Percentiles rank a stretch among this genome's conserved stretches.
Evolutionary conservation across 352 stramenopile species (phyloP).

Genomic region (Globisporangium ultimum): DNA sequence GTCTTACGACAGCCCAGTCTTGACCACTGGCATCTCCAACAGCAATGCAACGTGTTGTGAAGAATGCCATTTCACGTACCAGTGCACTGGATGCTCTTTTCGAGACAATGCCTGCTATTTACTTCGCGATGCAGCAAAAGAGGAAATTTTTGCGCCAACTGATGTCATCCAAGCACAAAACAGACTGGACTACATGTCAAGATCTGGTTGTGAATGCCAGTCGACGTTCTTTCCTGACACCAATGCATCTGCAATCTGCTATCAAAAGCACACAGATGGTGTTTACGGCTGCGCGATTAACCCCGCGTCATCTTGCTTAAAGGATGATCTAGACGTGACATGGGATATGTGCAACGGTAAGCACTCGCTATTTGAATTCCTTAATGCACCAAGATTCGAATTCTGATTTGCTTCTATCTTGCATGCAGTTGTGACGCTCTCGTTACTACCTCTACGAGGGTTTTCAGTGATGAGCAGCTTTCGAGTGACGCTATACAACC

Average conservation of each 20-base stretch:
- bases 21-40: background rate
- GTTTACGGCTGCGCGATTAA: slow-evolving; percentile 22
- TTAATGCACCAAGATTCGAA: background rate
- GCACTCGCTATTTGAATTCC: background rate
- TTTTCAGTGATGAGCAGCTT: slow-evolving; percentile 7
- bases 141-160: background rate
- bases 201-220: slow-evolving; percentile 26
- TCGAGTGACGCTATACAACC: slow-evolving; percentile 20
- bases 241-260: slow-evolving; percentile 18
- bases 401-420: background rate
- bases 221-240: slow-evolving; percentile 7
- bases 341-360: slow-evolving; percentile 42
- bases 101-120: slow-evolving; percentile 8
- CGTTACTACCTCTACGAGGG: slow-evolving; percentile 17
- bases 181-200: slow-evolving; percentile 17
- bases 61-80: slow-evolving; percentile 8
- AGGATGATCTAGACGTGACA: slow-evolving; percentile 5
- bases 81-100: slow-evolving; percentile 13
- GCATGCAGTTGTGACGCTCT: slow-evolving; percentile 27
- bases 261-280: slow-evolving; percentile 1
- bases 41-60: slow-evolving; percentile 15
- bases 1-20: slow-evolving; percentile 5
- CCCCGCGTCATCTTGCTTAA: slow-evolving; percentile 14
- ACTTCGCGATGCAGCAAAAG: slow-evolving; percentile 14
- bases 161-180: background rate